phyloP scores from a whole-genome alignment of 805 yeast genomes.

The Candida michaelii region DNA sequence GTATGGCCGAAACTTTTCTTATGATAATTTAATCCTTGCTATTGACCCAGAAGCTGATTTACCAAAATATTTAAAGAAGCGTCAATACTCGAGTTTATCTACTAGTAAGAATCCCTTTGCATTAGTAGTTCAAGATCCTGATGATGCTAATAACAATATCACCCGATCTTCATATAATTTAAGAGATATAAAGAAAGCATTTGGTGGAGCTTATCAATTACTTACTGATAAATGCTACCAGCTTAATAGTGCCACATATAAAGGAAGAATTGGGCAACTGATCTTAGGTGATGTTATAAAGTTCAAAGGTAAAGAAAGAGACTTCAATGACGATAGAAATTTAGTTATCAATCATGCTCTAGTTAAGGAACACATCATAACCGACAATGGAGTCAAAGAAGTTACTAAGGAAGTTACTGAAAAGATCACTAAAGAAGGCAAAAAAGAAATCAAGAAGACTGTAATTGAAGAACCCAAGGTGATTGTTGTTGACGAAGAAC shows the following conservation, averaged over 20 bases:
- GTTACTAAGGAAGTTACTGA: not conserved
- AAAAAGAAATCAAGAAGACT: not conserved
- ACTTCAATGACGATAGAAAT: conserved; percentile 72
- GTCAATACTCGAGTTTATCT: conserved; percentile 45
- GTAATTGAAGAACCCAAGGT: not conserved
- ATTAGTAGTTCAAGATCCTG: conserved; percentile 85
- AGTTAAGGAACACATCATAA: conserved; percentile 24
- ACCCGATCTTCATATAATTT: conserved; percentile 83
- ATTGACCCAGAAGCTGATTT: conserved; percentile 52
- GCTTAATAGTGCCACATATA: conserved; percentile 63
- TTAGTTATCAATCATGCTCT: conserved; percentile 62
- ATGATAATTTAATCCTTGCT: conserved; percentile 72
- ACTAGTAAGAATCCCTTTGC: conserved; percentile 56
- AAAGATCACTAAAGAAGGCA: not conserved
- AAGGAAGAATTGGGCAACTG: conserved; percentile 65
- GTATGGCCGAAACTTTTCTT: conserved; percentile 87
- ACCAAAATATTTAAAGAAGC: conserved; percentile 62
- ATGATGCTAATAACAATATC: conserved; percentile 78
- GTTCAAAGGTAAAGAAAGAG: conserved; percentile 71
- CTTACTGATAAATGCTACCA: conserved; percentile 74
- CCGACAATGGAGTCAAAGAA: not conserved
- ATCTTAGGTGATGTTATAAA: conserved; percentile 78
- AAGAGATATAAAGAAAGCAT: conserved; percentile 77
- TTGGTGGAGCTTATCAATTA: conserved; percentile 83
- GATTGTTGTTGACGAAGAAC: conserved; percentile 5